A percentile compares a stretch with the other conserved stretches of the same genome.
These are phyloP conservation scores for Rhizoctonia solani DNA, from an alignment of 1,284 basidiomycete species.

Conservation along the genomic window DNA sequence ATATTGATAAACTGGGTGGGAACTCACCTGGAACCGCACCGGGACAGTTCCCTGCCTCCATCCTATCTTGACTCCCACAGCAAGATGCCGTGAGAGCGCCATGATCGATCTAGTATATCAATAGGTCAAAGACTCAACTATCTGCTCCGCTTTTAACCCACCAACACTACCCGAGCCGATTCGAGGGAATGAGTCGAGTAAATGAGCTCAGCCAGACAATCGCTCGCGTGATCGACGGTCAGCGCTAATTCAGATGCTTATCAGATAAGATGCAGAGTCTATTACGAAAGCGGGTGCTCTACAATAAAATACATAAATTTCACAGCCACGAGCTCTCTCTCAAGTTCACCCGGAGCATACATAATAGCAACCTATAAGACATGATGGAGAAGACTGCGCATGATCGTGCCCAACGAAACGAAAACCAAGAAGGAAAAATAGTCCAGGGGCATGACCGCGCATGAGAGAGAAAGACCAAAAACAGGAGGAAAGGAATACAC, in stretches of 20 bases:
- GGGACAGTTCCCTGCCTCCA: constrained; percentile 14
- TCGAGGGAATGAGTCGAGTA: background rate
- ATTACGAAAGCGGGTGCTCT: background rate
- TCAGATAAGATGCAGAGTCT: constrained; percentile 17
- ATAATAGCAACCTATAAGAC: constrained; percentile 20
- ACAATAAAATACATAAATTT: constrained; percentile 5
- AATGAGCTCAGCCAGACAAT: too few relatives aligned
- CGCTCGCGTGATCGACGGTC: background rate
- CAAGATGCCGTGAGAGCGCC: constrained; percentile 24
- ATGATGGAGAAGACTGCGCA: constrained; percentile 11
- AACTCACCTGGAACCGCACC: background rate
- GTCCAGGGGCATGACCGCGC: too few relatives aligned
- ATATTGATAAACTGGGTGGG: background rate
- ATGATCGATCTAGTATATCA: background rate
- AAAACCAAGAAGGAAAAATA: too few relatives aligned
- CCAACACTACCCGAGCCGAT: background rate
- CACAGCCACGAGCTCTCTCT: constrained; percentile 4
- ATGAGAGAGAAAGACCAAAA: too few relatives aligned
- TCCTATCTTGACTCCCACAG: constrained; percentile 22
- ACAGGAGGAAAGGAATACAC: constrained; percentile 4
- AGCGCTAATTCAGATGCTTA: background rate
- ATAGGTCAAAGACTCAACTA: background rate
- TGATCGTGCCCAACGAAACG: background rate
- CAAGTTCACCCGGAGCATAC: constrained; percentile 1
- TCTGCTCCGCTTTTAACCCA: background rate